A percentile compares a stretch with the other conserved stretches of the same genome.
Evolutionary conservation across 2,329 filamentous ascomycete genomes (phyloP).

Genomic region (Diaporthe ampelina): DNA sequence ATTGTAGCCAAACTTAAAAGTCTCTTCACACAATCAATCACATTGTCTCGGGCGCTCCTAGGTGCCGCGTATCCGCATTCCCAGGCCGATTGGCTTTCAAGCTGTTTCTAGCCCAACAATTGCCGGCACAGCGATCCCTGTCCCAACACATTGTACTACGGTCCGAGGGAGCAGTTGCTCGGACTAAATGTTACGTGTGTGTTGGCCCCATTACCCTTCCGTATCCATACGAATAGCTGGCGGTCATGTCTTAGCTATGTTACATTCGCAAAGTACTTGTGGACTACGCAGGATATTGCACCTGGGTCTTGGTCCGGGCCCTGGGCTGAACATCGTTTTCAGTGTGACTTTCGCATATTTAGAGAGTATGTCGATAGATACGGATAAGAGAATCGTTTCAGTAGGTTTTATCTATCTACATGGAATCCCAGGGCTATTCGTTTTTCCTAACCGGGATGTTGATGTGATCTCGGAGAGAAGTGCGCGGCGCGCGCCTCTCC

Average conservation of each 20-base stretch:
- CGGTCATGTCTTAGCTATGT: not conserved
- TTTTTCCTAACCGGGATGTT: not conserved
- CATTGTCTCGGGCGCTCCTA: not conserved
- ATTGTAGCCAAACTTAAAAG: not conserved
- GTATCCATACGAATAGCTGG: not conserved
- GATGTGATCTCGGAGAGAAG: conserved; percentile 22
- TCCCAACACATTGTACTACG: not conserved
- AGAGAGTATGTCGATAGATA: not conserved
- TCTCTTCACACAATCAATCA: not conserved
- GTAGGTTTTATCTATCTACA: not conserved
- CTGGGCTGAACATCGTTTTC: too few relatives aligned
- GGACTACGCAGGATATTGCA: not conserved
- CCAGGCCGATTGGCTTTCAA: not conserved
- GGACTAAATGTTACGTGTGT: not conserved
- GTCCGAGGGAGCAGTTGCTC: not conserved
- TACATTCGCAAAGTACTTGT: too few relatives aligned
- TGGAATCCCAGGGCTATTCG: not conserved
- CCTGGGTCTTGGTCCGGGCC: too few relatives aligned
- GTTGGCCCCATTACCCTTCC: not conserved
- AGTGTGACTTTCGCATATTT: not conserved
- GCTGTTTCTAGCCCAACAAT: not conserved
- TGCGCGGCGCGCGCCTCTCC: not conserved
- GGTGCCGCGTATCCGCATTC: not conserved
- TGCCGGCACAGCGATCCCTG: not conserved
- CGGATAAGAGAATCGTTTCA: not conserved